phyloP scores from a whole-genome alignment of 768 basidiomycete genomes.

The Lanmaoa rubissima region DNA sequence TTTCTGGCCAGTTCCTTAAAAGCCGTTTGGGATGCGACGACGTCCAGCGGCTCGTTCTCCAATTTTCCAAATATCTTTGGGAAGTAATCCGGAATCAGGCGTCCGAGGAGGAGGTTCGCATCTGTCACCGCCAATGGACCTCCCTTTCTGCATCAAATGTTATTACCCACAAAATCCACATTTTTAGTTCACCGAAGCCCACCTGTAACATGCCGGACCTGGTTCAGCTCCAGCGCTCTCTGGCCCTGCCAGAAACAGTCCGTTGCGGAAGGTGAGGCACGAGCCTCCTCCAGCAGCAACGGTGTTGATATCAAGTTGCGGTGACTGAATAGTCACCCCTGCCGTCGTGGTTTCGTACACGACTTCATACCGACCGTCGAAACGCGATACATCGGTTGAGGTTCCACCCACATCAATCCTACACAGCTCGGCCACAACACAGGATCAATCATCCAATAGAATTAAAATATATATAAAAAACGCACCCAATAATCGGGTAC shows the following conservation, averaged over 20 bases:
- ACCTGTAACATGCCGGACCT: conserved; percentile 90
- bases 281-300: conserved; percentile 96
- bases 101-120: conserved; percentile 86
- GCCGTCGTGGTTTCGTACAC: conserved; percentile 97
- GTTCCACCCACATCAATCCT: conserved; percentile 95
- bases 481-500: conserved; percentile 81
- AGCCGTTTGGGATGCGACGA: conserved; percentile 60
- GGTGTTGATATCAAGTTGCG: conserved; percentile 93
- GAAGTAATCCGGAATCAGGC: conserved; percentile 87
- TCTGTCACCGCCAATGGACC: conserved; percentile 92
- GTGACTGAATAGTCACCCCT: conserved; percentile 87
- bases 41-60: conserved; percentile 82
- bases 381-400: conserved; percentile 93
- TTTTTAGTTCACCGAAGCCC: conserved; percentile 13
- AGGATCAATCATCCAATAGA: neutral
- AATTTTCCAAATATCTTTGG: conserved; percentile 92
- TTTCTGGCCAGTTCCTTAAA: conserved; percentile 69
- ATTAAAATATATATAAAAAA: conserved; percentile 5
- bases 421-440: neutral
- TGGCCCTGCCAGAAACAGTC: conserved; percentile 88
- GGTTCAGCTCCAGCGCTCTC: conserved; percentile 93
- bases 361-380: conserved; percentile 85
- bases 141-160: conserved; percentile 59
- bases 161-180: neutral
- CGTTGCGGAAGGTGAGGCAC: conserved; percentile 84